Conservation (phyloP, 768 basidiomycete genomes). For the Russula dissimulans region DNA sequence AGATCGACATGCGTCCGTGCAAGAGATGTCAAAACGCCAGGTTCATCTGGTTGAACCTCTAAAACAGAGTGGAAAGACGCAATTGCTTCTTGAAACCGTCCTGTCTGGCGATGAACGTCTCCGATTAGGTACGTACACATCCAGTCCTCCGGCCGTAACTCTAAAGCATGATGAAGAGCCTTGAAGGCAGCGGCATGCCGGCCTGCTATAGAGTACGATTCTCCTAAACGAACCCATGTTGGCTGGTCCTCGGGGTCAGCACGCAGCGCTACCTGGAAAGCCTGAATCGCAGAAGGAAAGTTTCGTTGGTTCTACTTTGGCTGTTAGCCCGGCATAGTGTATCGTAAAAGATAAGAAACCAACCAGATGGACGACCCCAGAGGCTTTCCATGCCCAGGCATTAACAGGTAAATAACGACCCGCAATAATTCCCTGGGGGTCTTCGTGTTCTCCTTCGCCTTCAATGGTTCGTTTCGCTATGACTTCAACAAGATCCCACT, state of each 20-base stretch:
- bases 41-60: constrained; percentile 47
- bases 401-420: constrained; percentile 63
- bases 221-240: constrained; percentile 87
- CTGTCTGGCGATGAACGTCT: constrained; percentile 72
- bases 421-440: constrained; percentile 32
- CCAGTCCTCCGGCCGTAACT: constrained; percentile 75
- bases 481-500: constrained; percentile 94
- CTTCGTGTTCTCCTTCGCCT: constrained; percentile 73
- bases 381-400: constrained; percentile 97
- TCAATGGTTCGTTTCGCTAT: constrained; percentile 90
- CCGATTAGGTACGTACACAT: constrained; percentile 74
- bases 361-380: constrained; percentile 87
- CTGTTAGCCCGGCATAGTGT: constrained; percentile 6
- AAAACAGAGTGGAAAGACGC: constrained; percentile 50
- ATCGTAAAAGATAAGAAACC: constrained; percentile 22
- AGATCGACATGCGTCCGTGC: constrained; percentile 64
- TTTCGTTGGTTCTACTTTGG: constrained; percentile 50
- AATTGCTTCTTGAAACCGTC: constrained; percentile 70
- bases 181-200: constrained; percentile 85
- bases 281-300: constrained; percentile 67
- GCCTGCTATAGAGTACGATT: constrained; percentile 84
- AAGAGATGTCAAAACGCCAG: constrained; percentile 62
- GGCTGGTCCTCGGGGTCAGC: constrained; percentile 67
- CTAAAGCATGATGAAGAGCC: constrained; percentile 65
- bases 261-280: constrained; percentile 78